Conservation (phyloP, 1,284 basidiomycete species). For the Ustilago xerochloae region DNA sequence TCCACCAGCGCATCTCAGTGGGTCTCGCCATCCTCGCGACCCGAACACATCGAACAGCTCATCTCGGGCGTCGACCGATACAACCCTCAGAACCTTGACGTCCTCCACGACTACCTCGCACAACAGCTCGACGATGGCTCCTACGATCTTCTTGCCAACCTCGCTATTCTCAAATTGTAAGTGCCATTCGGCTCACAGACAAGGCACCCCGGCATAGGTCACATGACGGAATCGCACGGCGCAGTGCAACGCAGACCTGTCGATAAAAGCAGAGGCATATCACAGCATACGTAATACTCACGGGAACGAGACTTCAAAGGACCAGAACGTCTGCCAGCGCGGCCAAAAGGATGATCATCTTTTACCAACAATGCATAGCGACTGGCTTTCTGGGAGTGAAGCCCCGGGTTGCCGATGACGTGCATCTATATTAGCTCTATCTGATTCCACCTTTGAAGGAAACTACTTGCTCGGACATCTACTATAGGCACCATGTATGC, state of each 20-base stretch:
- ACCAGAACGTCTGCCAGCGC: neutral
- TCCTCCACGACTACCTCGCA: slow-evolving; percentile 93
- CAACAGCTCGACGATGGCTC: slow-evolving; percentile 88
- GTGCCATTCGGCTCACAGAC: slow-evolving; percentile 52
- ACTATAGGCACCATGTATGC: no score
- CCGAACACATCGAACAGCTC: slow-evolving; percentile 63
- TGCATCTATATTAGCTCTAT: slow-evolving; percentile 67
- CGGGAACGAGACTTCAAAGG: neutral
- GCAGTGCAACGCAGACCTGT: no score
- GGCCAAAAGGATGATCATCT: slow-evolving; percentile 29
- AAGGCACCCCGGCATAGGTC: no score
- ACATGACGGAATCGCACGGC: no score
- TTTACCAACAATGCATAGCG: slow-evolving; percentile 47
- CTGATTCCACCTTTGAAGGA: no score
- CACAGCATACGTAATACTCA: neutral
- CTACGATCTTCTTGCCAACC: slow-evolving; percentile 92
- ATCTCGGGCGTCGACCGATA: slow-evolving; percentile 78
- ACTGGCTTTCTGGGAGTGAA: slow-evolving; percentile 56
- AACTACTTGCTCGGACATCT: no score
- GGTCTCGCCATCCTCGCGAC: slow-evolving; percentile 55
- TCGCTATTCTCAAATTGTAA: slow-evolving; percentile 86
- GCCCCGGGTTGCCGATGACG: slow-evolving; percentile 52
- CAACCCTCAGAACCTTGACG: slow-evolving; percentile 90
- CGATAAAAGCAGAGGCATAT: neutral
- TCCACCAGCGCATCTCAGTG: slow-evolving; percentile 39